Percentiles rank a stretch among this genome's conserved stretches.
These are phyloP conservation scores for Cladosporium halotolerans DNA, from an alignment of 2,329 filamentous ascomycete species.

Conservation along the genomic window DNA sequence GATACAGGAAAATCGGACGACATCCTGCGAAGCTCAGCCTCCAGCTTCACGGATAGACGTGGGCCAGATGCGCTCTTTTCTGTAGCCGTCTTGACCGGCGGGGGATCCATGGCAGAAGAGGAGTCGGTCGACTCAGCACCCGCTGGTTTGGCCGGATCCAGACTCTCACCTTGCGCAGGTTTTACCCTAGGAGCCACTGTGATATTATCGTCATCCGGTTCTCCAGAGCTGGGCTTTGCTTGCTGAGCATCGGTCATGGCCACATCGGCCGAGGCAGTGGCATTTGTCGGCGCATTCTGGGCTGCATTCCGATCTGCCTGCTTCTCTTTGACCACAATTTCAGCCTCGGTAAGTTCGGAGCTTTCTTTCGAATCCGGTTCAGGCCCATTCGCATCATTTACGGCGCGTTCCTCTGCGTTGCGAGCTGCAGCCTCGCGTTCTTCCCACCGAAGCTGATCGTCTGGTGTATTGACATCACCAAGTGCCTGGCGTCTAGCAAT, in stretches of 20 bases:
- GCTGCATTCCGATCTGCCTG: conserved; percentile 5
- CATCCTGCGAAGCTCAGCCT: neutral
- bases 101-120: neutral
- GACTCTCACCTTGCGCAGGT: too few relatives aligned
- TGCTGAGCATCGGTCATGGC: neutral
- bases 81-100: neutral
- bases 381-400: conserved; percentile 25
- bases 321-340: conserved; percentile 20
- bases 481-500: conserved; percentile 38
- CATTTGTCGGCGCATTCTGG: neutral
- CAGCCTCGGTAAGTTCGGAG: conserved; percentile 20
- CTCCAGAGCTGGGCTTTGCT: neutral
- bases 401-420: conserved; percentile 38
- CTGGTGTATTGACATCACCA: conserved; percentile 45
- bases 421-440: conserved; percentile 34
- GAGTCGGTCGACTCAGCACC: neutral
- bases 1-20: conserved; percentile 2
- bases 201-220: conserved; percentile 21
- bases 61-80: too few relatives aligned
- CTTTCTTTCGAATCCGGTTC: conserved; percentile 20
- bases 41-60: neutral
- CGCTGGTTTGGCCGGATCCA: neutral
- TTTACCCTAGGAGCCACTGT: conserved; percentile 18
- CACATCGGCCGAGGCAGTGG: neutral
- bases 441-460: conserved; percentile 52